Percentiles rank a stretch among this genome's conserved stretches.
Evolutionary conservation across 148 eudicot genomes (phyloP).

Genomic region (Rhododendron ovatum): DNA sequence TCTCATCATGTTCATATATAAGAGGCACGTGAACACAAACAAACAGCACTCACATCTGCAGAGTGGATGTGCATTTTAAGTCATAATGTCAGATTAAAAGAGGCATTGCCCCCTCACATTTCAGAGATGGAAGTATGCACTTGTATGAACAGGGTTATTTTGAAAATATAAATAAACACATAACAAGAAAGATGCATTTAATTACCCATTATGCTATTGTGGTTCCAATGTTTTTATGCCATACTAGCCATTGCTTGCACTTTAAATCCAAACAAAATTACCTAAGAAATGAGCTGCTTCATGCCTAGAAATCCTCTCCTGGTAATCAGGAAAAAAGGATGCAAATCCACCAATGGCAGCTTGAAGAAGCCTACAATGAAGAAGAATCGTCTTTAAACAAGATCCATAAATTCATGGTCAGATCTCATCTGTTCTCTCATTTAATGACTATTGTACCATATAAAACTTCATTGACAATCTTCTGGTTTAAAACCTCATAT

Average conservation of each 20-base stretch:
- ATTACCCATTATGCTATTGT: neutral
- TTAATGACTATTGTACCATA: neutral
- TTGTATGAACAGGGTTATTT: neutral
- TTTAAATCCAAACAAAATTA: conserved; percentile 16
- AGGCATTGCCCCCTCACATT: neutral
- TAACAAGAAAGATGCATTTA: neutral
- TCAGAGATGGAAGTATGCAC: neutral
- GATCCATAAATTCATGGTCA: neutral
- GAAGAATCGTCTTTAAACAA: conserved; percentile 8
- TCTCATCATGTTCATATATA: neutral
- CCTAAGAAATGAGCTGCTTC: conserved; percentile 98
- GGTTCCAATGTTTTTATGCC: neutral
- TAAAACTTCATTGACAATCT: neutral
- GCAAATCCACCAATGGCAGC: conserved; percentile 84
- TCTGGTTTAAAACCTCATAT: neutral
- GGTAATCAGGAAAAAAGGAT: conserved; percentile 76
- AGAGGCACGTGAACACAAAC: neutral
- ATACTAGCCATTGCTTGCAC: neutral
- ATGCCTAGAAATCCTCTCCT: conserved; percentile 88
- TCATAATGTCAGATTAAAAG: neutral
- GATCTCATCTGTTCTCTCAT: neutral
- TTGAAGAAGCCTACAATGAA: conserved; percentile 76
- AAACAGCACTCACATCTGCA: neutral
- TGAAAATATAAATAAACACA: neutral
- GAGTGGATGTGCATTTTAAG: neutral